Conservation (phyloP, 768 basidiomycete species). For the Mycena crocata region DNA sequence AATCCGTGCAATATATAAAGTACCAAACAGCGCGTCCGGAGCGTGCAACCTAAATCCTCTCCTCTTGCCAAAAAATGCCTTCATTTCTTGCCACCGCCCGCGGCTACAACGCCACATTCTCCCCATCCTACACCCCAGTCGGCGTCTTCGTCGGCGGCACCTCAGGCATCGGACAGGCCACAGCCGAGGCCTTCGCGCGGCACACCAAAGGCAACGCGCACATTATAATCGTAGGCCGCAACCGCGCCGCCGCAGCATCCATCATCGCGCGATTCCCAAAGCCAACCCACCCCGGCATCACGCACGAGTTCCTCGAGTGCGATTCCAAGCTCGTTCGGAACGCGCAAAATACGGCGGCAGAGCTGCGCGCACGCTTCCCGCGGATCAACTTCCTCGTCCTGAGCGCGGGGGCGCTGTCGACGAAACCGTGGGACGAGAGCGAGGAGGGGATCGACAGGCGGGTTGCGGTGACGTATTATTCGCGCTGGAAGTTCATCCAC, state of each 20-base stretch:
- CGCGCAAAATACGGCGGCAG: constrained; percentile 45
- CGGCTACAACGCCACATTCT: constrained; percentile 46
- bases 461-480: constrained; percentile 61
- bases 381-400: constrained; percentile 67
- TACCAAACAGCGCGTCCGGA: too few relatives aligned
- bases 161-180: constrained; percentile 60
- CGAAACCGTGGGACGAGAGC: constrained; percentile 53
- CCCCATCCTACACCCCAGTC: constrained; percentile 38
- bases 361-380: constrained; percentile 44
- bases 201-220: constrained; percentile 61
- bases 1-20: too few relatives aligned
- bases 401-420: constrained; percentile 53
- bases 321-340: constrained; percentile 63
- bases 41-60: too few relatives aligned
- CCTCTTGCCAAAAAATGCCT: too few relatives aligned
- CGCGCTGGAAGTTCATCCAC: constrained; percentile 59
- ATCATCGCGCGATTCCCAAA: constrained; percentile 57
- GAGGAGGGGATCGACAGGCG: constrained; percentile 57
- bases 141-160: constrained; percentile 59
- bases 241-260: constrained; percentile 56
- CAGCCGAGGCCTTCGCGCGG: constrained; percentile 57
- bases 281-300: constrained; percentile 33
- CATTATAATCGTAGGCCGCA: constrained; percentile 65
- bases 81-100: constrained; percentile 41
- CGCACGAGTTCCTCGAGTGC: constrained; percentile 62